Evolutionary conservation across 2,329 filamentous ascomycete species (phyloP).

Genomic region (Bipolaris oryzae): DNA sequence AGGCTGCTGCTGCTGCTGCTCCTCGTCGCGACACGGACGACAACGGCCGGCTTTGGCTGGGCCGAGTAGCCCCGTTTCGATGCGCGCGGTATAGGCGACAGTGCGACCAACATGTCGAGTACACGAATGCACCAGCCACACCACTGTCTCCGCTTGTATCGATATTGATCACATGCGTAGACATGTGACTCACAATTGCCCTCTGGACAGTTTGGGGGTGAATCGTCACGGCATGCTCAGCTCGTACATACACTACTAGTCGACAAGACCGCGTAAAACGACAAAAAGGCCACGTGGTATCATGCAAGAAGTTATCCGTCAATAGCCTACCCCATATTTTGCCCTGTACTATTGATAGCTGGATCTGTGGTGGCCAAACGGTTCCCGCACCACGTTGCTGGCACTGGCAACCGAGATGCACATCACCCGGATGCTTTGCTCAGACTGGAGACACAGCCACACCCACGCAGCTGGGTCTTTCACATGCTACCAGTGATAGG

Average conservation of each 20-base stretch:
- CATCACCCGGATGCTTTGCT: slow-evolving; percentile 10
- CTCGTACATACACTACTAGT: slow-evolving; percentile 7
- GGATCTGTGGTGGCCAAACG: slow-evolving; percentile 24
- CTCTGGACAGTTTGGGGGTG: slow-evolving; percentile 7
- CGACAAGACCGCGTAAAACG: slow-evolving; percentile 25
- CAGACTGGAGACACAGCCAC: slow-evolving; percentile 17
- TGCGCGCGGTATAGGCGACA: slow-evolving; percentile 13
- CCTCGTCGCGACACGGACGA: slow-evolving; percentile 2
- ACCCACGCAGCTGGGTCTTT: slow-evolving; percentile 14
- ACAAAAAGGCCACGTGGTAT: slow-evolving; percentile 16
- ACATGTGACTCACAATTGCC: slow-evolving; percentile 17
- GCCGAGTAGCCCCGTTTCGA: slow-evolving; percentile 10
- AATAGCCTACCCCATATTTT: slow-evolving; percentile 18
- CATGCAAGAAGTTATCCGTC: slow-evolving; percentile 2
- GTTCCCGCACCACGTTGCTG: slow-evolving; percentile 13
- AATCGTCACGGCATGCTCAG: slow-evolving; percentile 20
- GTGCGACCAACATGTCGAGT: neutral
- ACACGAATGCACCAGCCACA: slow-evolving; percentile 27
- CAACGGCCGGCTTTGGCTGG: slow-evolving; percentile 1
- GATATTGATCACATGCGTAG: slow-evolving; percentile 23
- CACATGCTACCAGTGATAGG: slow-evolving; percentile 5
- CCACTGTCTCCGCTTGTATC: slow-evolving; percentile 10
- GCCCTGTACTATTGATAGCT: slow-evolving; percentile 16
- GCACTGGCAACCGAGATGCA: slow-evolving; percentile 9
- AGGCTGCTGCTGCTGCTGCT: neutral